Conservation (phyloP, 208 protist genomes). For the Trypanosoma lewisi region DNA sequence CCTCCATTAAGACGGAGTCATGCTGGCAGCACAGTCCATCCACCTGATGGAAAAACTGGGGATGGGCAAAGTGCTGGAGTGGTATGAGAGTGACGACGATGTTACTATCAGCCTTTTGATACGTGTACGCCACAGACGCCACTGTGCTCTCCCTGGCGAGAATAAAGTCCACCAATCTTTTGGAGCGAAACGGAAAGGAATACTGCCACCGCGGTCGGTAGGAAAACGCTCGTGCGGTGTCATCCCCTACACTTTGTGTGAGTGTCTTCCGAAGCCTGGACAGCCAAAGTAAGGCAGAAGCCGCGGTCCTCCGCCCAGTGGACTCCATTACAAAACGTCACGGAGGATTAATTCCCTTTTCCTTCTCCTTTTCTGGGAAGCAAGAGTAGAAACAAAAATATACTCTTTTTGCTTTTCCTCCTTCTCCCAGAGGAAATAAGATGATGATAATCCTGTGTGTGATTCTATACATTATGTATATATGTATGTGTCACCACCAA, state of each 20-base stretch:
- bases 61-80: constrained; percentile 78
- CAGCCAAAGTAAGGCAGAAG: neutral
- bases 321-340: neutral
- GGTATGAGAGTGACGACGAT: constrained; percentile 79
- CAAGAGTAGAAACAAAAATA: too few species aligned
- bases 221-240: constrained; percentile 12
- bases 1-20: constrained; percentile 86
- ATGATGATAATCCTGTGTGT: too few species aligned
- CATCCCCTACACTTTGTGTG: neutral
- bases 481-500: constrained; percentile 1
- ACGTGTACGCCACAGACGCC: constrained; percentile 66
- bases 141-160: constrained; percentile 24
- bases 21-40: constrained; percentile 77
- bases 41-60: constrained; percentile 79
- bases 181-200: constrained; percentile 56
- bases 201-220: constrained; percentile 62
- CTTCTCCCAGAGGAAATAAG: too few species aligned
- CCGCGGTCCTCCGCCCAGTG: neutral
- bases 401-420: too few species aligned
- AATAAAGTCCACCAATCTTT: constrained; percentile 54
- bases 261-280: neutral
- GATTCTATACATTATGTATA: too few species aligned
- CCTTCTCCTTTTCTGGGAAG: neutral
- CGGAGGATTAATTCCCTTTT: neutral
- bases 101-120: constrained; percentile 32